Percentiles rank a stretch among this genome's conserved stretches.
These are phyloP conservation scores for Fusarium sp. DNA, from an alignment of 2,329 filamentous ascomycete genomes.

Conservation along the genomic window DNA sequence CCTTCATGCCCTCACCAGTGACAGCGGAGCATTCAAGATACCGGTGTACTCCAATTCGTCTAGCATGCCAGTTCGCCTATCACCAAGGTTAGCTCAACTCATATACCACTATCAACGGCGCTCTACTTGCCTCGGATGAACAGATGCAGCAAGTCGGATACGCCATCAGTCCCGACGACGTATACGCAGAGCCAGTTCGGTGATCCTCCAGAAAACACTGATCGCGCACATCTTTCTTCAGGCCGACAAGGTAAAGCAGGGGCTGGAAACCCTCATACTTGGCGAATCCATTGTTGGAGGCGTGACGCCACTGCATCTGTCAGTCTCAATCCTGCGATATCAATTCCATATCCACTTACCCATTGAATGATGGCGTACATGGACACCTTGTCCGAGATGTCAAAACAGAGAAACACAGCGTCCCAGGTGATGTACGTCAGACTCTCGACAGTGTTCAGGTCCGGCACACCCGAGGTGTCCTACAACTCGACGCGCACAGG, in stretches of 20 bases:
- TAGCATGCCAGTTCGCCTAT: slow-evolving; percentile 54
- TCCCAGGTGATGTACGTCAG: slow-evolving; percentile 57
- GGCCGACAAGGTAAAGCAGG: slow-evolving; percentile 53
- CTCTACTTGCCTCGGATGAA: slow-evolving; percentile 47
- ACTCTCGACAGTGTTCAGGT: slow-evolving; percentile 54
- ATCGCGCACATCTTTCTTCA: slow-evolving; percentile 54
- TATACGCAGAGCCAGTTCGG: slow-evolving; percentile 15
- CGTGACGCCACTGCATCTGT: slow-evolving; percentile 50
- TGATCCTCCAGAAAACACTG: slow-evolving; percentile 46
- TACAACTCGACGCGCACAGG: slow-evolving; percentile 55
- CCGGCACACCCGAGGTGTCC: slow-evolving; percentile 59
- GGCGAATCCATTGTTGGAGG: slow-evolving; percentile 49
- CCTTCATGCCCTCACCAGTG: slow-evolving; percentile 54
- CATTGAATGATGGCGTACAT: slow-evolving; percentile 55
- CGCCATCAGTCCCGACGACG: slow-evolving; percentile 25
- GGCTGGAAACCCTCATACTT: slow-evolving; percentile 37
- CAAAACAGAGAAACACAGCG: slow-evolving; percentile 58
- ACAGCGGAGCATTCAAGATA: slow-evolving; percentile 57
- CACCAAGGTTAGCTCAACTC: neutral
- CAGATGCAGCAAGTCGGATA: slow-evolving; percentile 53
- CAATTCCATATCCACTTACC: slow-evolving; percentile 43
- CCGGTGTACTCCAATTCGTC: slow-evolving; percentile 47
- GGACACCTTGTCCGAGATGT: slow-evolving; percentile 54
- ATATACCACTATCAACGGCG: neutral
- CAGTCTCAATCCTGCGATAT: neutral